phyloP scores from a whole-genome alignment of 2,329 filamentous ascomycete genomes.

The Aspergillus neoniger region DNA sequence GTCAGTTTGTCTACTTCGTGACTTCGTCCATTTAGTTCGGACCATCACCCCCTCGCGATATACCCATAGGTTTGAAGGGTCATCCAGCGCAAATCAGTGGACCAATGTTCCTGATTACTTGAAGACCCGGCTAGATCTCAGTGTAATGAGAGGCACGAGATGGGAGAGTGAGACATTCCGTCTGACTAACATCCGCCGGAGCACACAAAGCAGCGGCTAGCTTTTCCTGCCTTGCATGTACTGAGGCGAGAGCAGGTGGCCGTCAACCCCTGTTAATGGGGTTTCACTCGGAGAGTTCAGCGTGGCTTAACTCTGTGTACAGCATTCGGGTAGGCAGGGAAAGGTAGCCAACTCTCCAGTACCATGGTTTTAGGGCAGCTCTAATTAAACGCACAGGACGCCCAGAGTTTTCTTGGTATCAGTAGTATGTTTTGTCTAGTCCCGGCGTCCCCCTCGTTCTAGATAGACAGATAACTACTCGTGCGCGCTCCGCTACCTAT shows the following conservation, averaged over 20 bases:
- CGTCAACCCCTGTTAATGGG: background rate
- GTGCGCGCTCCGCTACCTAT: background rate
- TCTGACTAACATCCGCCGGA: conserved; percentile 6
- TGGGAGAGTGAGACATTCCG: conserved; percentile 12
- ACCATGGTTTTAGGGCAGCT: conserved; percentile 2
- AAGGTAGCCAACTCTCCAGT: background rate
- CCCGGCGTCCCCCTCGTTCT: background rate
- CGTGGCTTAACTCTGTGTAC: background rate
- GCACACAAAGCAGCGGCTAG: background rate
- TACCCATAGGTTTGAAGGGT: background rate
- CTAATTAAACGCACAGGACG: background rate
- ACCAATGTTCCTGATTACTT: conserved; percentile 18
- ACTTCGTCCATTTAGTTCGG: background rate
- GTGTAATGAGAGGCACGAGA: conserved; percentile 1
- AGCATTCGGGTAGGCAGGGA: background rate
- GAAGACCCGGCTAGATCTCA: conserved; percentile 19
- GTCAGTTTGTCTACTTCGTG: background rate
- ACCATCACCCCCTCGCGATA: background rate
- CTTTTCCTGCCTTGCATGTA: conserved; percentile 5
- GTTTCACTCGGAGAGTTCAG: background rate
- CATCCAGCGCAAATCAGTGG: conserved; percentile 9
- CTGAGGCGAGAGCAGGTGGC: conserved; percentile 4
- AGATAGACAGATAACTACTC: background rate
- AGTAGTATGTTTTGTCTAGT: too few relatives aligned
- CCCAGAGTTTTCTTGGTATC: background rate